Percentiles rank a stretch among this genome's conserved stretches.
These are phyloP conservation scores for Globisporangium cylindrosporum DNA, from an alignment of 352 stramenopile genomes.

Conservation along the genomic window DNA sequence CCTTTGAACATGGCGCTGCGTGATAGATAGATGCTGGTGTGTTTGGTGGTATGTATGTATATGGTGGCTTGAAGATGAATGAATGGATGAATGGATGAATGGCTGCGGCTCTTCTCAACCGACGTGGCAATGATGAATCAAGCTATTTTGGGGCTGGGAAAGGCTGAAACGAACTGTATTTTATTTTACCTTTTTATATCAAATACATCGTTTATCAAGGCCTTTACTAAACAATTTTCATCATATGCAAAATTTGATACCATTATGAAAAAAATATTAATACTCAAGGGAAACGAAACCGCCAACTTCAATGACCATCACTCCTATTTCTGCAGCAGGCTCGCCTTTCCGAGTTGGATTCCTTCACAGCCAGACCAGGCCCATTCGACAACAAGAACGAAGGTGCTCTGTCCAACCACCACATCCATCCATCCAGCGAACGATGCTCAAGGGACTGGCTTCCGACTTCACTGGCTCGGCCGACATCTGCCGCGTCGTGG, in stretches of 20 bases:
- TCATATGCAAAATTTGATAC: too few species aligned
- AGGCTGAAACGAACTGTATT: too few species aligned
- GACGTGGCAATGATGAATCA: background rate
- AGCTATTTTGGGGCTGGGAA: too few species aligned
- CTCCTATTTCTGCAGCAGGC: background rate
- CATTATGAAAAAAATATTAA: background rate
- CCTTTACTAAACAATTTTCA: background rate
- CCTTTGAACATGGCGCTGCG: conserved; percentile 35
- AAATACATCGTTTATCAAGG: too few species aligned
- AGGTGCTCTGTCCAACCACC: background rate
- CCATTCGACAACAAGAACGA: background rate
- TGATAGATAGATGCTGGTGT: background rate
- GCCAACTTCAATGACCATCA: background rate
- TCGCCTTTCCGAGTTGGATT: background rate
- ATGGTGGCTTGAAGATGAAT: background rate
- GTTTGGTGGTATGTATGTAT: background rate
- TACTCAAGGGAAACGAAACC: background rate
- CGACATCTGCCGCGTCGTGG: conserved; percentile 45
- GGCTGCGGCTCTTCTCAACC: background rate
- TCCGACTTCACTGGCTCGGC: conserved; percentile 46
- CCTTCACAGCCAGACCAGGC: background rate
- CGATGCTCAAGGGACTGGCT: conserved; percentile 44
- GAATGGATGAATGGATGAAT: background rate
- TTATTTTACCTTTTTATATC: too few species aligned
- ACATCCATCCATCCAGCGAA: background rate